Base-by-base conservation (phyloP, 1,139 yeast species). In the Taphrina confusa region DNA sequence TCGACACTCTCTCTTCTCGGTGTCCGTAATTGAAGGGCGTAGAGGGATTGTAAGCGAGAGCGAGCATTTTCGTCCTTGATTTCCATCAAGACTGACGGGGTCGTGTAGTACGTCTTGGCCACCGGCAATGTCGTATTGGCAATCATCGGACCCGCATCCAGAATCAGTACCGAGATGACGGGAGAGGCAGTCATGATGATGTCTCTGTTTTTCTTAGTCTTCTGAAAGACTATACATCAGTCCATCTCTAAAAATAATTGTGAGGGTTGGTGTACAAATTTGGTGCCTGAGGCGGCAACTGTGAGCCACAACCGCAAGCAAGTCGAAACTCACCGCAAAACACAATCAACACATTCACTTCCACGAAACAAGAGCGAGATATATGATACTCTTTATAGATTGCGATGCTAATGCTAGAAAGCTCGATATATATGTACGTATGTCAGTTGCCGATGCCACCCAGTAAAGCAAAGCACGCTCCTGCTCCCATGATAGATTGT, bases 91-190 rank as follows among this genome's bases (percentile, higher is more conserved):
- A 94, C 97, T 0, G 96, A 91, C 1, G 97, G 97, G 0, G 97
- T 89, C 12, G 97, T 91, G 71, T 79, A 87, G 69, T 87, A 88
- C 18, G 74, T 73, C 23, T 78, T 73, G 0, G 96, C 97, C 20
- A 50, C 37, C 16, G 50, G 50, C 4, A 55, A 18, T 9, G 60
- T 77, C 33, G 84, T 81, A 1, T 89, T 78, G 1, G 95, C 86
- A 67, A 92, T 85, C 68, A 92, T 76, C 9, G 98, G 98, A 60
- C 96, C 95, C 5, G 97, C 97, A 78, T 92, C 98, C 66, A 92
- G 78, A 14, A 92, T 85, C 62, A 92, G 75, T 1, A 84, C 23
- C 14, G 39, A 34, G 20, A 59, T 59, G 28, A 20, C 23, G n/a
- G 60, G 57, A 8, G 36, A n/a, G 16, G 56, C n/a, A 4, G 37